Percentiles rank a stretch among this genome's conserved stretches.
These are phyloP conservation scores for Lenzites betulinus DNA, from an alignment of 768 basidiomycete species.

Conservation along the genomic window DNA sequence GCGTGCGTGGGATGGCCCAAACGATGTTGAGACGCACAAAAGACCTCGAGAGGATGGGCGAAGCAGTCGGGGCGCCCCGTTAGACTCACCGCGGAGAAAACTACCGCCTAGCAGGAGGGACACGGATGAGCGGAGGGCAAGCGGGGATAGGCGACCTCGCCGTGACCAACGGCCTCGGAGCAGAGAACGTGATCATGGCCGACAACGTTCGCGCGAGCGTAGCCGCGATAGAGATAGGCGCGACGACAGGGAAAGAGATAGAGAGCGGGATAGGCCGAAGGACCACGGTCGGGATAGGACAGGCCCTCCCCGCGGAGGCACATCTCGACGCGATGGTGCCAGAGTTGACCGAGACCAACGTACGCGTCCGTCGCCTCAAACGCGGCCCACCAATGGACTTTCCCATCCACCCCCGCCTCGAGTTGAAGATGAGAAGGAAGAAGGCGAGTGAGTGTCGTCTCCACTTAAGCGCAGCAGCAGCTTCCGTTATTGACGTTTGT, in stretches of 20 bases:
- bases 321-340: conserved; percentile 24
- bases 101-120: conserved; percentile 37
- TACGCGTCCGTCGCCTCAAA: conserved; percentile 12
- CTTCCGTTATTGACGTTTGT: conserved; percentile 17
- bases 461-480: neutral
- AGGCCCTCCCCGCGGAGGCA: conserved; percentile 34
- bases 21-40: conserved; percentile 49
- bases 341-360: conserved; percentile 14
- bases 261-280: conserved; percentile 34
- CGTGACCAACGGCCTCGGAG: conserved; percentile 34
- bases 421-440: conserved; percentile 70
- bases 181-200: conserved; percentile 38
- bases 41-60: conserved; percentile 56
- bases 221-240: conserved; percentile 40
- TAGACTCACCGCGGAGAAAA: conserved; percentile 41
- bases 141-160: conserved; percentile 29
- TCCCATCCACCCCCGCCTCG: neutral
- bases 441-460: conserved; percentile 86
- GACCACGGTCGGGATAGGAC: conserved; percentile 29
- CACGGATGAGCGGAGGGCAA: conserved; percentile 36
- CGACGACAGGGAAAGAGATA: conserved; percentile 39
- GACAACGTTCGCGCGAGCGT: conserved; percentile 33
- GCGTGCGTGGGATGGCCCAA: conserved; percentile 69
- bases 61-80: conserved; percentile 72
- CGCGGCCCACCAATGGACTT: conserved; percentile 16